These are phyloP conservation scores for Limnomonas spitsbergensis DNA, from an alignment of 139 green algal species.

Conservation along the genomic window DNA sequence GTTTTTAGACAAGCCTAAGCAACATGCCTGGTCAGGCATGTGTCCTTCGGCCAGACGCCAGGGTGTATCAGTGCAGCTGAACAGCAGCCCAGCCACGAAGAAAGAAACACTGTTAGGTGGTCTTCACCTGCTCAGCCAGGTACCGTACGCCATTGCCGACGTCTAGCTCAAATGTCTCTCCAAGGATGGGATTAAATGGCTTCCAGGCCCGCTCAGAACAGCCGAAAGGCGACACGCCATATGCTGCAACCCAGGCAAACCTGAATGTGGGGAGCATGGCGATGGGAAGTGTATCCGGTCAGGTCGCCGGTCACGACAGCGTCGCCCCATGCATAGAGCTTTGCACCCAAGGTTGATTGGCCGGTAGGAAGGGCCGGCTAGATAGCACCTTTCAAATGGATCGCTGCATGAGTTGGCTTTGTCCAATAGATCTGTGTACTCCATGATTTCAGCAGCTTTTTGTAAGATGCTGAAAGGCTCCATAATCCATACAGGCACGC, in stretches of 20 bases:
- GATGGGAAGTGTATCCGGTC: no score
- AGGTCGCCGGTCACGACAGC: no score
- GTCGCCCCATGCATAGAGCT: no score
- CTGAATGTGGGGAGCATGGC: slow-evolving; percentile 43
- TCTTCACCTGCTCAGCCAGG: slow-evolving; percentile 92
- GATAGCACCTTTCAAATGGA: slow-evolving; percentile 62
- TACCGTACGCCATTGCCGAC: slow-evolving; percentile 65
- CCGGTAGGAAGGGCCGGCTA: background rate
- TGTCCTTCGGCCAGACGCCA: no score
- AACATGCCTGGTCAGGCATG: no score
- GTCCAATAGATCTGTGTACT: slow-evolving; percentile 93
- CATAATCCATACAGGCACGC: slow-evolving; percentile 95
- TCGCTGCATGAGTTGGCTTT: slow-evolving; percentile 73
- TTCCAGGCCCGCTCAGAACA: slow-evolving; percentile 91
- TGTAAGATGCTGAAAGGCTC: slow-evolving; percentile 96
- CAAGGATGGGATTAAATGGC: slow-evolving; percentile 98
- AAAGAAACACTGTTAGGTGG: no score
- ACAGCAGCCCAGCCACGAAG: no score
- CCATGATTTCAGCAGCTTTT: slow-evolving; percentile 97
- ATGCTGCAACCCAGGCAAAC: slow-evolving; percentile 79
- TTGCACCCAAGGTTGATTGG: no score
- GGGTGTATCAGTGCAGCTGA: no score
- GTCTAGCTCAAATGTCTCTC: slow-evolving; percentile 93
- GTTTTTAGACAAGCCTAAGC: no score
- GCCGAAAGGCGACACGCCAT: slow-evolving; percentile 86